Base-by-base conservation (phyloP, 2,329 filamentous ascomycete genomes). In the Pleurostoma richardsiae region DNA sequence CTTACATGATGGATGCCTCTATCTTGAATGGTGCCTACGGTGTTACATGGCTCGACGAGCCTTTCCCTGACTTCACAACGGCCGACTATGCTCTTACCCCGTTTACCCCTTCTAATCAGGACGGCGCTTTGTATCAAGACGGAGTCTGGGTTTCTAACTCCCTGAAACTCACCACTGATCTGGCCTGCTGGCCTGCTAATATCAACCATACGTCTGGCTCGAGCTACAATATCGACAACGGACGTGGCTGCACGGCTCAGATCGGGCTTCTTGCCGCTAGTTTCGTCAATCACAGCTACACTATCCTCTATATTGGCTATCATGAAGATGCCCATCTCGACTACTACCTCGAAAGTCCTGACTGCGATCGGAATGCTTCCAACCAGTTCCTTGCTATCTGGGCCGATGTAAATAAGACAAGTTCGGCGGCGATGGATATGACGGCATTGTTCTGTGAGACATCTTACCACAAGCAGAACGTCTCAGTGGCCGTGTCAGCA, bases 11-110 rank as follows among this genome's bases (percentile, higher is more conserved):
- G 0, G 64, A 66, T 2, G 53, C 61, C 0, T 54, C 63, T 0
- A 66, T 77, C 8, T 52, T 73, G 0, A 71, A 77, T 6, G 68
- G 63, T 0, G 70, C 69, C 0, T 78, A 77, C 45, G 70, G 67
- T 0, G 66, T 76, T 0, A 61, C 63, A 0, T 74, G 72, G 68
- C 59, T 79, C 0, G 66, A 67, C 0, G 74, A 79, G 11, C 56
- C 58, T 0, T 54, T 69, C 0, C 74, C 75, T 0, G 31, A 59
- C 0, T 82, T 71, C 44, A 78, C 71, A 30, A 68, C 70, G 0
- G 29, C 59, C 0, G 57, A 74, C 0, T 76, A 68, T 28, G 66
- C 69, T 0, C 44, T 77, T 0, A 58, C 71, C 0, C 74, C 76
- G 0, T 78, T 78, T 41, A 52, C 57, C 2, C 52, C 63, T 0